phyloP scores from a whole-genome alignment of 169 alveolate genomes.

The Babesia sp. region DNA sequence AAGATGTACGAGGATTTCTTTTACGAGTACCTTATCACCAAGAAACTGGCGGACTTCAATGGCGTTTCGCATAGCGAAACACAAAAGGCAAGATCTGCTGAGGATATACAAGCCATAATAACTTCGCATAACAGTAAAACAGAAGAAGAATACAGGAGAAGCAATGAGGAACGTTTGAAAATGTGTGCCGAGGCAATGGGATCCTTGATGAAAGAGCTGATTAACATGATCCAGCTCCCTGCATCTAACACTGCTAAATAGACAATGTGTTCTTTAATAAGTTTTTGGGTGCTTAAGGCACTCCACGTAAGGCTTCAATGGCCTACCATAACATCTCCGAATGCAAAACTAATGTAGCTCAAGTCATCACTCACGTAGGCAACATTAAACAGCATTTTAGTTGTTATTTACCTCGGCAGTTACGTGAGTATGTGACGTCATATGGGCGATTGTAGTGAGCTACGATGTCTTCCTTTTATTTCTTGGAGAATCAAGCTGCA shows the following conservation, averaged over 20 bases:
- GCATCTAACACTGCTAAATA: no score
- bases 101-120: not conserved
- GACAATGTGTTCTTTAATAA: no score
- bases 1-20: slow-evolving; percentile 27
- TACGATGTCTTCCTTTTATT: not conserved
- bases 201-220: not conserved
- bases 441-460: no score
- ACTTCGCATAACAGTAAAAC: not conserved
- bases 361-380: no score
- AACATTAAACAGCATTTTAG: no score
- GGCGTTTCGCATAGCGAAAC: not conserved
- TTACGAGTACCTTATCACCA: slow-evolving; percentile 29
- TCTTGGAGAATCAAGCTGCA: slow-evolving; percentile 38
- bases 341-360: no score
- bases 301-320: no score
- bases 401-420: no score
- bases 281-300: no score
- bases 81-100: not conserved
- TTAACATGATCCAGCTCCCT: not conserved
- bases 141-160: not conserved
- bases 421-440: no score
- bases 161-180: not conserved
- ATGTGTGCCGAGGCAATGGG: not conserved
- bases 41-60: not conserved
- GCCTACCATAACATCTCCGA: no score